phyloP scores from a whole-genome alignment of 1,284 basidiomycete species.

The Thelephora terrestris region DNA sequence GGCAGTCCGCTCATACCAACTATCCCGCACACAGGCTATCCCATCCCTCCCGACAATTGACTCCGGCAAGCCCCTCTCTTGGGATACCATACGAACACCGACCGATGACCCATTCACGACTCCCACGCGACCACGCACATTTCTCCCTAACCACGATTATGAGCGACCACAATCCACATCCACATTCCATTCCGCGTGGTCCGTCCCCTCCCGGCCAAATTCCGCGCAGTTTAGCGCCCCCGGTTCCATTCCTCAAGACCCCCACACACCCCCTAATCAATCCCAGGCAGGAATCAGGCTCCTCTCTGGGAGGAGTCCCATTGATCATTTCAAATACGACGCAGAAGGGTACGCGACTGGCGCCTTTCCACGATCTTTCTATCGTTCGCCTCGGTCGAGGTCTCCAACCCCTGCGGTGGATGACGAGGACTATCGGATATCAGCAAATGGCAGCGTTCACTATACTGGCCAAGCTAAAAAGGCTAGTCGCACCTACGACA shows the following conservation, averaged over 20 bases:
- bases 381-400: constrained; percentile 46
- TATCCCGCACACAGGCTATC: constrained; percentile 2
- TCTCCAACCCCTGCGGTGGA: constrained; percentile 65
- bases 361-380: constrained; percentile 36
- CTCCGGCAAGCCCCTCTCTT: constrained; percentile 24
- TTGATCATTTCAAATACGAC: constrained; percentile 35
- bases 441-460: constrained; percentile 42
- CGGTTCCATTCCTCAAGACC: constrained; percentile 3
- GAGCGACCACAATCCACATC: constrained; percentile 1
- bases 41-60: constrained; percentile 21
- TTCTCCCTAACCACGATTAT: constrained; percentile 8
- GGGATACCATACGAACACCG: constrained; percentile 13
- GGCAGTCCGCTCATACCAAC: constrained; percentile 1
- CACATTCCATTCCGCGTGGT: constrained; percentile 1
- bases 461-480: constrained; percentile 30
- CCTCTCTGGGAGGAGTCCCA: constrained; percentile 11
- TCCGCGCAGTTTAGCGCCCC: constrained; percentile 4
- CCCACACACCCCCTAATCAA: constrained; percentile 4
- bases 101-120: constrained; percentile 19
- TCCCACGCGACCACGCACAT: constrained; percentile 3
- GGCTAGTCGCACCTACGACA: constrained; percentile 4
- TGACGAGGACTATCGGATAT: constrained; percentile 55
- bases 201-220: constrained; percentile 10
- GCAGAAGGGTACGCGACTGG: constrained; percentile 59
- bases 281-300: constrained; percentile 11